Evolutionary conservation across 176 grass and related monocot species (phyloP).

Genomic region (Triticum monococcum): DNA sequence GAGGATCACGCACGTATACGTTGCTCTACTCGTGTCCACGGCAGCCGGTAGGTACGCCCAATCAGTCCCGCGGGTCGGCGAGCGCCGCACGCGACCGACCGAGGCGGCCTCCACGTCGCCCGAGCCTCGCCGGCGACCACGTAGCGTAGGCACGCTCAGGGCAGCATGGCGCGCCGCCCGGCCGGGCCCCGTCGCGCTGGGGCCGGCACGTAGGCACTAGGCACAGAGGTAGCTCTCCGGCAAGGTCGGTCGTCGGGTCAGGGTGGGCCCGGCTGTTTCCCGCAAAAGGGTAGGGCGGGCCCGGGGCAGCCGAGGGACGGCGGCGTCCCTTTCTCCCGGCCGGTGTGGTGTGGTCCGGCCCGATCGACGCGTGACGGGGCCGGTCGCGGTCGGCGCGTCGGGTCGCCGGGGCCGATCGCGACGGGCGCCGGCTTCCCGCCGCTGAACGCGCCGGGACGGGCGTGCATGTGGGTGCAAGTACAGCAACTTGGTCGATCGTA

Average conservation of each 20-base stretch:
- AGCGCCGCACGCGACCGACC: neutral
- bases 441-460: neutral
- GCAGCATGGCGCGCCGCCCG: neutral
- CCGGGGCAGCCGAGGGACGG: too few species aligned
- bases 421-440: conserved; percentile 13
- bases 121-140: neutral
- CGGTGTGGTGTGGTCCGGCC: neutral
- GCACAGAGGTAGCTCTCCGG: neutral
- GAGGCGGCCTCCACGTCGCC: neutral
- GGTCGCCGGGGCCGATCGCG: neutral
- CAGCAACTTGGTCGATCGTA: neutral
- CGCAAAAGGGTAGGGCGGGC: neutral
- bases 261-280: neutral
- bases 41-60: neutral
- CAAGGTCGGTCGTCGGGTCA: neutral
- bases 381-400: neutral
- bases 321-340: neutral
- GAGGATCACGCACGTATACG: neutral
- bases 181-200: neutral
- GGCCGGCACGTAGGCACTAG: neutral
- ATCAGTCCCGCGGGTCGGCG: neutral
- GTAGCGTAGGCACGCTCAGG: neutral
- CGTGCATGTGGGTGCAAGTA: neutral
- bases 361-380: neutral
- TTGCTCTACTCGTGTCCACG: neutral